Base-by-base conservation (phyloP, 768 basidiomycete genomes). In the Tulasnella sp. region DNA sequence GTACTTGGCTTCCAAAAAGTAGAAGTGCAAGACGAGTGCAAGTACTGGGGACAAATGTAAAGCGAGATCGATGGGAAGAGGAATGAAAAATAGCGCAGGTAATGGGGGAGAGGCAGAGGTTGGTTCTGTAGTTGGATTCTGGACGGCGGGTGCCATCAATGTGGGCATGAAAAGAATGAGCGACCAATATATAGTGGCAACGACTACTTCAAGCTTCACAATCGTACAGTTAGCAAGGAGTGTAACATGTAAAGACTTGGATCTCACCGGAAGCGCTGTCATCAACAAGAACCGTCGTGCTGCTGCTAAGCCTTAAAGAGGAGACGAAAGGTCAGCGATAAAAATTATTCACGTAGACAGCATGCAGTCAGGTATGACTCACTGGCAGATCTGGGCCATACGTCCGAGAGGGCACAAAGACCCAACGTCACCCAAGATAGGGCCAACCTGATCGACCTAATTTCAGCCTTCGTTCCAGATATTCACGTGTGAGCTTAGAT, bases 171-270 rank as follows among this genome's bases (percentile, higher is more conserved):
- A 81, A 0, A 88, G 57, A 9, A 92, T 80, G 18, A 94, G 86
- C 1, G 88, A 83, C 93, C 92, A 93, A 84, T 94, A 94, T 73
- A 94, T 89, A 37, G 83, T 79, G 23, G 89, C 85, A 76, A 91
- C 86, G 79, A 88, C 85, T 70, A 88, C 83, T 23, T 84, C 85
- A 44, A 87, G 39, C 88, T 88, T 75, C 9, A 15, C 13, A 26
- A 20, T 23, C 44, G 44, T 40, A 32, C 26, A 39, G 15, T 78
- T 48, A 32, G 37, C 82, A 83, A 13, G 86, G 85, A 39, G 86
- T 83, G 61, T 86, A n/a, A n/a, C 10, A 20, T 15, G 61, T 5
- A 48, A 69, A 20, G 40, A 18, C 6, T 39, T 39, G 0, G 48
- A 37, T 82, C 88, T 37, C 82, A 93, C 91, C 0, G 92, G 92